phyloP scores from a whole-genome alignment of 176 grass and related monocot species.

The Oryza meridionalis region DNA sequence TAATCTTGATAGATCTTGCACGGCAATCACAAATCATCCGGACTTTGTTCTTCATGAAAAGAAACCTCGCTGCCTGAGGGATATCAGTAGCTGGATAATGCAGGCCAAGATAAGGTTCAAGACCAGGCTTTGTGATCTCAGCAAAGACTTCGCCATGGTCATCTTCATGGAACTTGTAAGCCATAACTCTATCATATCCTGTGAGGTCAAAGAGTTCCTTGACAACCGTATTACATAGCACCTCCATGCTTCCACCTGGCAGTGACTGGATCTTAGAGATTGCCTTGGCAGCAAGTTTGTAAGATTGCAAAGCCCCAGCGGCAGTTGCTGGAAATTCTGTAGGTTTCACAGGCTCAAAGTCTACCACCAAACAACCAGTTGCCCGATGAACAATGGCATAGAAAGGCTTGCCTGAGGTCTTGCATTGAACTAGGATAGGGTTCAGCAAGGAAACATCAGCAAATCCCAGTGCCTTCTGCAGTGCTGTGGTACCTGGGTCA shows the following conservation, averaged over 20 bases:
- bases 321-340: conserved; percentile 80
- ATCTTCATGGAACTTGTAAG: conserved; percentile 96
- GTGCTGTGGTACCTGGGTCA: conserved; percentile 57
- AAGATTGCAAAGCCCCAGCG: conserved; percentile 91
- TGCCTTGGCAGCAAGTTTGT: conserved; percentile 95
- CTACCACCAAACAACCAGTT: conserved; percentile 75
- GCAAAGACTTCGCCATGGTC: conserved; percentile 84
- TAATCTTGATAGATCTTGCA: conserved; percentile 68
- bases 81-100: conserved; percentile 97
- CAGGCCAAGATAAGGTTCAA: conserved; percentile 86
- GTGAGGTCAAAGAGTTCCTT: conserved; percentile 93
- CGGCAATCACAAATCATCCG: conserved; percentile 91
- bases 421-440: conserved; percentile 86
- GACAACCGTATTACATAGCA: conserved; percentile 72
- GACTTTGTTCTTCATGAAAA: conserved; percentile 98
- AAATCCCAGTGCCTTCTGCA: conserved; percentile 78
- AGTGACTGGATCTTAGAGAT: conserved; percentile 85
- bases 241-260: conserved; percentile 72
- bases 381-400: conserved; percentile 88
- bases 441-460: conserved; percentile 86
- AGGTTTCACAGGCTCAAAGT: conserved; percentile 90
- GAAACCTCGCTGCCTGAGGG: conserved; percentile 86
- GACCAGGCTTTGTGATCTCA: conserved; percentile 84
- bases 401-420: conserved; percentile 87
- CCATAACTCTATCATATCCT: conserved; percentile 96